Evolutionary conservation across 768 basidiomycete species (phyloP), one percentile per base, ranked within the genome.

Genomic region (Daedaleopsis sinensis): DNA sequence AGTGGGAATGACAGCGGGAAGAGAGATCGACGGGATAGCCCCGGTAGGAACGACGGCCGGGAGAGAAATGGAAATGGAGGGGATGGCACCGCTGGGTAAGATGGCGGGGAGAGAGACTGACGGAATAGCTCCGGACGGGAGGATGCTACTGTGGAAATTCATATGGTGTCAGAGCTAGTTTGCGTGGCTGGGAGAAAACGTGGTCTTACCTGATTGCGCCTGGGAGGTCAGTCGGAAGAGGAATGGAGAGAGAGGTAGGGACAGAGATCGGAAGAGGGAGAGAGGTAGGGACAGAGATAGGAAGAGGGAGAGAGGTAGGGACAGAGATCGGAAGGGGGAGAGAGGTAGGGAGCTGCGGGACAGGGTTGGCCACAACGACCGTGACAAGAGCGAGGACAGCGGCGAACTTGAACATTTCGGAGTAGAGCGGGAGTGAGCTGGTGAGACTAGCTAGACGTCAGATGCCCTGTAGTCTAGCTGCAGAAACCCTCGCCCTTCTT

Each of bases 361-460:
- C 53, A 9, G 59, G 59, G 59, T 27, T 55, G 35, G 39, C 38
- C 39, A 61, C 48, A 27, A 36, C 59, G n/a, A 55, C 54, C 27
- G 59, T 27, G 37, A 53, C 59, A n/a, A 61, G 15, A 24, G 59
- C 53, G 48, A 61, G 48, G 54, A 55, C 23, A 36, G 48, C 48
- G 35, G 44, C 42, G 51, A 62, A n/a, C 51, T 62, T 62, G 55
- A 47, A 39, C 61, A 62, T 62, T 36, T 47, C 47, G 23, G 24
- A 6, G 42, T 27, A 15, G 47, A 49, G 19, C 12, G 23, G 47
- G 23, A 49, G 47, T 46, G 24, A 32, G 52, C 47, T 55, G 36
- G 37, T 54, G 43, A 19, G 49, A 42, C 37, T 61, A 23, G 37
- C 43, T 24, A 8, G 47, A 23, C 23, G 23, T 21, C 23, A 23